Percentiles rank a stretch among this genome's conserved stretches.
Conservation (phyloP, 108 stramenopile species). For the Thalassiosira profunda region DNA sequence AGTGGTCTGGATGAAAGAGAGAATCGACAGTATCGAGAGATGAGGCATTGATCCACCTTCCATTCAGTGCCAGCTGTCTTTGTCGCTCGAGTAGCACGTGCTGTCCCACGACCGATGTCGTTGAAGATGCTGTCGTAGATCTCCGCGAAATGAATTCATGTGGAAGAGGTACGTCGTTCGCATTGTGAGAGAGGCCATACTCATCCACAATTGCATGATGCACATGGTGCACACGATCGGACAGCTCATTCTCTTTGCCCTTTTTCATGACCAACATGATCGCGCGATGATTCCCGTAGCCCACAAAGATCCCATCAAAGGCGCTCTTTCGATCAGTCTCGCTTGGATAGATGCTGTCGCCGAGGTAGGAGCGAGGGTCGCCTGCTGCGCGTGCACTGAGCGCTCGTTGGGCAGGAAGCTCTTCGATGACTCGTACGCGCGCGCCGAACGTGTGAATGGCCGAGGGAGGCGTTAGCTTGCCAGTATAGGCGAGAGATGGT, state of each 20-base stretch:
- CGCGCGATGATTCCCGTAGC: background rate
- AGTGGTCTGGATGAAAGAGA: conserved; percentile 3
- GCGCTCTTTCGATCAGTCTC: background rate
- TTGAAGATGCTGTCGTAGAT: no score
- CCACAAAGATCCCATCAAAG: background rate
- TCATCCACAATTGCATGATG: background rate
- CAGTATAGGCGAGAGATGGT: no score
- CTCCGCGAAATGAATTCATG: no score
- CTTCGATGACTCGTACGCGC: no score
- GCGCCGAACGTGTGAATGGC: no score
- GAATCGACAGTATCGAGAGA: background rate
- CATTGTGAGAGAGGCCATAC: background rate
- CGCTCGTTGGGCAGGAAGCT: background rate
- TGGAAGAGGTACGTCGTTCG: background rate
- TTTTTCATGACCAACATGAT: background rate
- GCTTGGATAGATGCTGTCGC: background rate
- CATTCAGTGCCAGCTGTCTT: no score
- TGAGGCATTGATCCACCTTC: no score
- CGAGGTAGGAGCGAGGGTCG: background rate
- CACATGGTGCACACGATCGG: background rate
- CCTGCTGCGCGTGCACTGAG: background rate
- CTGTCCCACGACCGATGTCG: no score
- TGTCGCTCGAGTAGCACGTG: no score
- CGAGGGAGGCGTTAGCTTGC: no score
- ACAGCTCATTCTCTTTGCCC: background rate